Percentiles rank a stretch among this genome's conserved stretches.
These are phyloP conservation scores for Apiotrichum laibachii DNA, from an alignment of 1,284 basidiomycete species.

Conservation along the genomic window DNA sequence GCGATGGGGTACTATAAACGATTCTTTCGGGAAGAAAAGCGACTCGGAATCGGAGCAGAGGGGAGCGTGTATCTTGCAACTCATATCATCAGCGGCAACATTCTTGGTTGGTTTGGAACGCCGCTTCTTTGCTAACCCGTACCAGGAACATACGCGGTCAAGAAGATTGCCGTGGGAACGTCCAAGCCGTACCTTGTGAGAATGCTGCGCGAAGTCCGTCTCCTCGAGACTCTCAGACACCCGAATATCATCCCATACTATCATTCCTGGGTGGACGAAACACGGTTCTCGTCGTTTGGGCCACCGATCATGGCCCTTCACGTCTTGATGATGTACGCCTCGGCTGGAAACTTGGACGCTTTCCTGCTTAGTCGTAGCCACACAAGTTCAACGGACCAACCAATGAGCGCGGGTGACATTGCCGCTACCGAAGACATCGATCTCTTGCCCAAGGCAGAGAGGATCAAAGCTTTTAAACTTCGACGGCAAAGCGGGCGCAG, in stretches of 20 bases:
- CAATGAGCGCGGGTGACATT: conserved; percentile 25
- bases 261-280: conserved; percentile 87
- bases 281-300: conserved; percentile 76
- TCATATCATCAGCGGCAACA: conserved; percentile 41
- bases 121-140: conserved; percentile 1
- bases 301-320: conserved; percentile 77
- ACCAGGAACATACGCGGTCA: conserved; percentile 69
- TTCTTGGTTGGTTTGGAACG: conserved; percentile 24
- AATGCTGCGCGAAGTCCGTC: conserved; percentile 76
- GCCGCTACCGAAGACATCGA: conserved; percentile 55
- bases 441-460: conserved; percentile 57
- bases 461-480: conserved; percentile 57
- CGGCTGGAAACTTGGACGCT: conserved; percentile 77
- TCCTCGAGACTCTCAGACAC: conserved; percentile 81
- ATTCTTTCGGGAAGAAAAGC: conserved; percentile 82
- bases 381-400: conserved; percentile 13
- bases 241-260: conserved; percentile 92
- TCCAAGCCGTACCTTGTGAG: conserved; percentile 77
- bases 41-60: conserved; percentile 86
- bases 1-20: conserved; percentile 57
- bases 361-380: conserved; percentile 68
- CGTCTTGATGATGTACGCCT: conserved; percentile 90
- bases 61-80: conserved; percentile 67
- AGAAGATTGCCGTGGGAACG: conserved; percentile 90
- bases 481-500: conserved; percentile 44